Base-by-base conservation (phyloP, 345 rosid species). In the Odontarrhena argentea region DNA sequence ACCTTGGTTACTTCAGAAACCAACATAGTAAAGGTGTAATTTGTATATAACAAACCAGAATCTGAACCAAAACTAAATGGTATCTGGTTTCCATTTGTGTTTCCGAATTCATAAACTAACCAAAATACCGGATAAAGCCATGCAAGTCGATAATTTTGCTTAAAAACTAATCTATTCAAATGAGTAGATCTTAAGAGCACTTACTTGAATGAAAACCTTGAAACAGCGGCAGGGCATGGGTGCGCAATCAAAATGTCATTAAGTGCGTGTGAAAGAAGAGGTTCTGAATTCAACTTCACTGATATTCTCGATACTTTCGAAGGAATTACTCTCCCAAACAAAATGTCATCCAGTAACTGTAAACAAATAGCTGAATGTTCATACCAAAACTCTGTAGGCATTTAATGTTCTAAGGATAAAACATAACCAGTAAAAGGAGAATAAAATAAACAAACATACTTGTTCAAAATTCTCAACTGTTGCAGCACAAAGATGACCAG, bases 401-500 rank as follows among this genome's bases (percentile, higher is more conserved):
- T 25, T 48, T n/a, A 37, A 14, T 37, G 9, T 46, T 70, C 56
- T 6, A 54, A 9, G 25, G 42, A 62, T 46, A 24, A 53, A 45
- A 48, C 7, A 28, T 44, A 32, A 51, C 9, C 30, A 43, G 28
- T 52, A 43, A 60, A 32, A 35, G 24, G 41, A 14, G 9, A 41
- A 61, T 43, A 15, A 52, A 49, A 4, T 32, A 30, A 53, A 6
- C 37, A 28, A 47, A 38, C 81, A 76, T 85, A 85, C 97, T 64
- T 85, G 87, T 70, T 91, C 92, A 9, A 94, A 94, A 74, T 83
- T 91, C 37, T 84, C 68, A 48, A 87, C 84, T 25, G 85, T 93
- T 63, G 95, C 92, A 14, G 91, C 94, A 81, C 97, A 93, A 42
- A 93, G 83, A 69, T 83, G 85, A 50, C 97, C 97, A 3, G 88